Base-by-base conservation (phyloP, 2,329 filamentous ascomycete species). In the Beauveria sp. region DNA sequence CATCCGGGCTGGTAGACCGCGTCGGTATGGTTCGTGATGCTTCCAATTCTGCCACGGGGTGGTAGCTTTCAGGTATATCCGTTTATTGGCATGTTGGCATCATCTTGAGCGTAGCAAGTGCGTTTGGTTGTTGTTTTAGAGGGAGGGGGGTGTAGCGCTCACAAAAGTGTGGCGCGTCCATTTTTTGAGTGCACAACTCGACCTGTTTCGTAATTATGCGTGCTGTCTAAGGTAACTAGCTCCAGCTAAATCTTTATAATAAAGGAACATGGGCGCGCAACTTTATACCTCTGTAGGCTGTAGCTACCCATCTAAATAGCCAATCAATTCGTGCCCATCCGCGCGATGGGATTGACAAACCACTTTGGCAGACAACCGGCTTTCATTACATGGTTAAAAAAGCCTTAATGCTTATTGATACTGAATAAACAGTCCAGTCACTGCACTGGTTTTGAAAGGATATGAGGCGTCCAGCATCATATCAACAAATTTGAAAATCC, bases 1-100 rank as follows among this genome's bases (percentile, higher is more conserved):
- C 68, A 59, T 67, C 64, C 18, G 14, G 40, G 28, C 16, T 20
- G 20, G 16, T 12, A 47, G 9, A 1, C n/a, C 14, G 40, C 12
- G 40, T 16, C 6, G 50, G 16, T 16, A 22, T 24, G n/a, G n/a
- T 43, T 24, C 18, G 58, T 20, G 26, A 42, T 3, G 50, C 58
- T 38, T 60, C 50, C 12, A 60, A 42, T 16, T 60, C 50, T n/a
- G 22, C 26, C 24, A 40, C 26, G 26, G 57, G 16, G n/a, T 38
- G 5, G 3, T 26, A 4, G 46, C 45, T 20, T 20, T 24, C 49
- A 2, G 28, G 4, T 9, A 16, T 46, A 20, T 53, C 38, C 28
- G 38, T 54, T n/a, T 12, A 5, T 18, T 47, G 20, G 10, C 9
- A 9, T 30, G 42, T 10, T 10, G 22, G n/a, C 16, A 50, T 40